Evolutionary conservation across 2,329 filamentous ascomycete genomes (phyloP).

Genomic region (Sporothrix mexicana): DNA sequence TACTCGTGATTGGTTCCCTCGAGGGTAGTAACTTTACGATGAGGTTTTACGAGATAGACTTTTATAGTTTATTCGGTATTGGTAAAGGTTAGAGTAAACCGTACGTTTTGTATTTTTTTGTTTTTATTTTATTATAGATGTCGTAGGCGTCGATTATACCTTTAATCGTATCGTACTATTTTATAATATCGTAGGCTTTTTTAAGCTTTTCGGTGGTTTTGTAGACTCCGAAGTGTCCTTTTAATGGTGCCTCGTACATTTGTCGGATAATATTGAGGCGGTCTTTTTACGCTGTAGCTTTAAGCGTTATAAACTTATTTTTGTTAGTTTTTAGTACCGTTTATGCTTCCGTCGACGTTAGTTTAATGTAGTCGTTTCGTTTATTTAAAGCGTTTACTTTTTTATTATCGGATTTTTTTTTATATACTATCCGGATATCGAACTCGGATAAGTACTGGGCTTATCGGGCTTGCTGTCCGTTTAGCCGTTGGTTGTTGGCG

Average conservation of each 20-base stretch:
- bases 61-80: background rate
- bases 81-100: background rate
- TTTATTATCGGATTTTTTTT: no score
- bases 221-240: background rate
- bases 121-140: no score
- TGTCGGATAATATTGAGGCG: background rate
- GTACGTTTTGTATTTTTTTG: no score
- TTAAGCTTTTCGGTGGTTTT: background rate
- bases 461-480: no score
- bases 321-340: background rate
- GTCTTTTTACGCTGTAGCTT: background rate
- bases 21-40: background rate
- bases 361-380: background rate
- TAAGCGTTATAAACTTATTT: background rate
- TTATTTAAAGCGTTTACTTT: background rate
- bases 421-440: no score
- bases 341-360: background rate
- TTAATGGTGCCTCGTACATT: background rate
- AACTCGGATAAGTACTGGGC: no score
- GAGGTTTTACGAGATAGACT: background rate
- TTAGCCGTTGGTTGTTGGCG: no score
- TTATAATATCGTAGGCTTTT: background rate
- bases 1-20: background rate
- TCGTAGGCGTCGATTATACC: no score
- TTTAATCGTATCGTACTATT: no score